Evolutionary conservation across 1,284 basidiomycete species (phyloP).

Genomic region (Cerioporus squamosus): DNA sequence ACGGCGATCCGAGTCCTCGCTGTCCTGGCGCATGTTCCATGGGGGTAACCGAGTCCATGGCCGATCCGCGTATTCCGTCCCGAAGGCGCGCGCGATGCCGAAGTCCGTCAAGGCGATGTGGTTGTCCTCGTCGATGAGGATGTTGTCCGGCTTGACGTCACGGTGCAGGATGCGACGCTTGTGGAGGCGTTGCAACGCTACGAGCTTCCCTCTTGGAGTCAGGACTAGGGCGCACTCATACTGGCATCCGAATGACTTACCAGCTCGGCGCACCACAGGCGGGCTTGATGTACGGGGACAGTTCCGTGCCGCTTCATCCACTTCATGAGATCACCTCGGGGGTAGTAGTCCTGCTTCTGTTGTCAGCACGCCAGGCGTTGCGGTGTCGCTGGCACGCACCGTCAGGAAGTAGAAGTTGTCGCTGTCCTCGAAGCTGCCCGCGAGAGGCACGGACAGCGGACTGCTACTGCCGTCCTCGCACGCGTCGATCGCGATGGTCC

Average conservation of each 20-base stretch:
- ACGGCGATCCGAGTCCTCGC: conserved; percentile 20
- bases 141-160: conserved; percentile 59
- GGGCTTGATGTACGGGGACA: conserved; percentile 18
- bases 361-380: neutral
- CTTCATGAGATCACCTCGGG: conserved; percentile 27
- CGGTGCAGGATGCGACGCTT: conserved; percentile 42
- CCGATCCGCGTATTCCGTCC: conserved; percentile 35
- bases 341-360: conserved; percentile 25
- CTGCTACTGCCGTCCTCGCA: neutral
- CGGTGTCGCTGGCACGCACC: conserved; percentile 15
- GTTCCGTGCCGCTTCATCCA: conserved; percentile 21
- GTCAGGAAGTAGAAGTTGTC: conserved; percentile 38
- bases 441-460: conserved; percentile 21
- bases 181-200: conserved; percentile 44
- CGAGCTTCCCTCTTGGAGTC: conserved; percentile 14
- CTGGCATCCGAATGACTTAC: conserved; percentile 10
- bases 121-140: conserved; percentile 66
- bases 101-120: conserved; percentile 72
- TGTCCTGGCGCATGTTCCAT: conserved; percentile 58
- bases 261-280: conserved; percentile 32
- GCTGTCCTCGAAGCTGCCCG: conserved; percentile 32
- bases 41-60: conserved; percentile 17
- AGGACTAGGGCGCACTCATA: conserved; percentile 38
- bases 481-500: neutral
- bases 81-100: conserved; percentile 59